These are phyloP conservation scores for Sporothrix sp. DNA, from an alignment of 2,329 filamentous ascomycete genomes.

Conservation along the genomic window DNA sequence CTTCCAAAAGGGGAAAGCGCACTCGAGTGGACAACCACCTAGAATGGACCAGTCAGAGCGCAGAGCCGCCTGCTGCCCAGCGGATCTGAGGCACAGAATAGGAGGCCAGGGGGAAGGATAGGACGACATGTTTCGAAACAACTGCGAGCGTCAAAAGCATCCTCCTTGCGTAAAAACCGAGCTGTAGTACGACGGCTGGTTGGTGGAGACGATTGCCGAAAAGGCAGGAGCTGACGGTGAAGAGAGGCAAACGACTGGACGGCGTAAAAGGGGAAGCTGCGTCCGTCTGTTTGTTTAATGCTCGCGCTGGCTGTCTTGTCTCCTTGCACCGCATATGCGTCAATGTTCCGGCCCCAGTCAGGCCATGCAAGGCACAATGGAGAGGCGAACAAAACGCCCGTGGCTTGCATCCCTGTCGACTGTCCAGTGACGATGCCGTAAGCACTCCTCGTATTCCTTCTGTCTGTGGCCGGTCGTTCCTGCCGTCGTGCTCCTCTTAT, in stretches of 20 bases:
- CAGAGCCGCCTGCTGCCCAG: not conserved
- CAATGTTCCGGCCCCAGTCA: no score
- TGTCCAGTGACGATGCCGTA: no score
- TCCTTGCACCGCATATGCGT: no score
- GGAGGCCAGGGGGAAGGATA: not conserved
- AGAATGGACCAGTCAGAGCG: not conserved
- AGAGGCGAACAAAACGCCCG: not conserved
- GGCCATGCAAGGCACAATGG: slow-evolving; percentile 4
- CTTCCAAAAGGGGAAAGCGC: slow-evolving; percentile 1
- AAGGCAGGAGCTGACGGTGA: not conserved
- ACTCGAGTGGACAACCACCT: not conserved
- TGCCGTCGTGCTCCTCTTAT: not conserved
- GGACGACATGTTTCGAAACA: slow-evolving; percentile 3
- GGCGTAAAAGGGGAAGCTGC: no score
- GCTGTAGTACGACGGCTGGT: no score
- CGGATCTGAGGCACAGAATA: not conserved
- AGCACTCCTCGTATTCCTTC: not conserved
- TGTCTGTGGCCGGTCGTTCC: not conserved
- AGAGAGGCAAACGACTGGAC: not conserved
- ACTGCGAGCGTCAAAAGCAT: no score
- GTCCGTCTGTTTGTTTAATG: no score
- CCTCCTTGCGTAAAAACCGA: no score
- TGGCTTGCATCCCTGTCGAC: no score
- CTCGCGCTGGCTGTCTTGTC: no score
- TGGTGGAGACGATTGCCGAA: no score